Percentiles rank a stretch among this genome's conserved stretches.
Evolutionary conservation across 768 basidiomycete species (phyloP).

Genomic region (Lactarius hengduanensis): DNA sequence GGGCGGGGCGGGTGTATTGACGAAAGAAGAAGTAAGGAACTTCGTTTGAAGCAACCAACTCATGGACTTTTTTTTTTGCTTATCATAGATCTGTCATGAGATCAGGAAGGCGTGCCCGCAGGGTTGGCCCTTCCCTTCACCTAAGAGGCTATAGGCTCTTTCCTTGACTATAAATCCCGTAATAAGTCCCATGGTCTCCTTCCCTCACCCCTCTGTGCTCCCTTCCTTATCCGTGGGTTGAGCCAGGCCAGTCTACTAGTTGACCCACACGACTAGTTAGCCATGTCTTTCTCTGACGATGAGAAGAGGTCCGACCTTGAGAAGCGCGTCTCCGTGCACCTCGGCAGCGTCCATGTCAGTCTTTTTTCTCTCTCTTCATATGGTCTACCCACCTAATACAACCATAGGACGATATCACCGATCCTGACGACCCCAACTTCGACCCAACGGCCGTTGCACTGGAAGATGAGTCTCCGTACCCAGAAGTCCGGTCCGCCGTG

Average conservation of each 20-base stretch:
- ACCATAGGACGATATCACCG: conserved; percentile 25
- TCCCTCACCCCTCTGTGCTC: neutral
- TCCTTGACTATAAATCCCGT: conserved; percentile 2
- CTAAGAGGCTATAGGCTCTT: neutral
- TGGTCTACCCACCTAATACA: neutral
- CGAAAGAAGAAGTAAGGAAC: neutral
- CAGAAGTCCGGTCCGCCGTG: conserved; percentile 52
- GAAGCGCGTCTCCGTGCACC: conserved; percentile 12
- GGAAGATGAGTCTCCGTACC: conserved; percentile 53
- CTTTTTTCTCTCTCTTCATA: neutral
- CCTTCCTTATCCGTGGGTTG: neutral
- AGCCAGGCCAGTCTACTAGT: conserved; percentile 7
- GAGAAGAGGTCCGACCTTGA: conserved; percentile 31
- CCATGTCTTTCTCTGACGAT: conserved; percentile 28
- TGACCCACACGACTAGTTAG: conserved; percentile 12
- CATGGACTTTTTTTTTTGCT: neutral
- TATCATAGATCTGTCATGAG: neutral
- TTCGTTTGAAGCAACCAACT: neutral
- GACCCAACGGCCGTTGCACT: conserved; percentile 34
- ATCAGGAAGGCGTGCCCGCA: neutral
- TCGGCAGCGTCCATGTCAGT: neutral
- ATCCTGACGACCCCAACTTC: conserved; percentile 39
- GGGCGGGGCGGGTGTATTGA: neutral
- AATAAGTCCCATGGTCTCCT: neutral
- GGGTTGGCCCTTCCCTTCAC: neutral